Evolutionary conservation across 352 stramenopile species (phyloP), one percentile per base, ranked within the genome.

Genomic region (Pelagophyceae sp.): DNA sequence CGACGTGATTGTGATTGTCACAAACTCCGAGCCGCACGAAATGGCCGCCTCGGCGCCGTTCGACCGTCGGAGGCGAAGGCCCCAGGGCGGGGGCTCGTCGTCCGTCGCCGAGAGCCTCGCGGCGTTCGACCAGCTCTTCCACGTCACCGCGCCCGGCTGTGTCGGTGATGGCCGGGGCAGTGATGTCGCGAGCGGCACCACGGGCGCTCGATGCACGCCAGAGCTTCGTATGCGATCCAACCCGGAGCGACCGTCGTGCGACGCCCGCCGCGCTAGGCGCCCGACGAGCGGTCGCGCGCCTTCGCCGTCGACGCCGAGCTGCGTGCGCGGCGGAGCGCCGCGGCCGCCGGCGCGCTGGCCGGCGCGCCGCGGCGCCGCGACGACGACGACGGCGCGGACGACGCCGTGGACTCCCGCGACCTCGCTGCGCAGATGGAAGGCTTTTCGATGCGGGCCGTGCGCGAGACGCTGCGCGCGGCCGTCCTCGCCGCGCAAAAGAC

Each of bases 401-500:
- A 71, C 61, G 35, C 51, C 38, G 11, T 74, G 27, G 67, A 74
- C 38, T 17, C 58, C 19, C 0, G 1, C 2, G 67, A 74, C 33
- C 67, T 74, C 67, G 67, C 67, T 5, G 67, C 35, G 15, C 67
- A 74, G 67, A 74, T 74, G 67, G 35, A 58, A 2, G 67, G 33
- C 5, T 74, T 74, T n/a, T 50, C 67, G 11, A 5, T 11, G 17
- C 33, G 67, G 2, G 67, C 67, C 29, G 67, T 74, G 11, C 15
- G 1, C 6, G 25, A 58, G 35, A 37, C 33, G 61, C 1, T 35
- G n/a, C 61, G 61, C 29, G 61, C 1, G n/a, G 61, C 33, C 61
- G n/a, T 27, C 6, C 45, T 54, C 11, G 45, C 45, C 11, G 45
- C 29, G 61, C 27, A 27, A 31, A 6, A 27, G 61, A 3, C 3